Conservation (phyloP, 2,329 filamentous ascomycete species). For the Trematosphaeria pertusa region DNA sequence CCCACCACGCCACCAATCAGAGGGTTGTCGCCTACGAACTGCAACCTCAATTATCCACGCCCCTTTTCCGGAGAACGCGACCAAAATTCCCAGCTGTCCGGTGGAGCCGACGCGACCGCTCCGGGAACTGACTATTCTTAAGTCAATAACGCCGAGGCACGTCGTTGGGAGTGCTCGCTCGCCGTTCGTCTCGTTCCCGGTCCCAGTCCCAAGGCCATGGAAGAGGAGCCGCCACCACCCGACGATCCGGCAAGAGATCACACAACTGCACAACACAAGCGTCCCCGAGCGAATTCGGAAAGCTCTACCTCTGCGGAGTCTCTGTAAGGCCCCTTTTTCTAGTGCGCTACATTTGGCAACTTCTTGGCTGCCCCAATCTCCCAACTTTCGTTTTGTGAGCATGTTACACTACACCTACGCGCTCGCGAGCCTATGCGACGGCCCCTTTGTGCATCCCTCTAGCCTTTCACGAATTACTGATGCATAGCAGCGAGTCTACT, state of each 20-base stretch:
- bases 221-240: slow-evolving; percentile 46
- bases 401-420: too few species aligned
- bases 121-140: too few species aligned
- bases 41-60: slow-evolving; percentile 26
- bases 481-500: slow-evolving; percentile 37
- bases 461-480: too few species aligned
- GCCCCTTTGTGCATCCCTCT: too few species aligned
- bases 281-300: slow-evolving; percentile 39
- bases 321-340: slow-evolving; percentile 34
- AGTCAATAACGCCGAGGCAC: too few species aligned
- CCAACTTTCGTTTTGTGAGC: too few species aligned
- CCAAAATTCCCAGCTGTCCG: background rate
- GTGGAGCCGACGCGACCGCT: too few species aligned
- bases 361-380: too few species aligned
- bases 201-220: slow-evolving; percentile 45
- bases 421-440: too few species aligned
- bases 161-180: slow-evolving; percentile 20
- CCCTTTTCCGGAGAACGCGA: slow-evolving; percentile 14
- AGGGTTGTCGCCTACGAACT: slow-evolving; percentile 25
- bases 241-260: slow-evolving; percentile 43
- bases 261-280: slow-evolving; percentile 44
- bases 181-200: slow-evolving; percentile 25
- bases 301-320: slow-evolving; percentile 42
- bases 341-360: too few species aligned
- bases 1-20: slow-evolving; percentile 30